These are phyloP conservation scores for Fusarium penzigii DNA, from an alignment of 2,329 filamentous ascomycete species.

Conservation along the genomic window DNA sequence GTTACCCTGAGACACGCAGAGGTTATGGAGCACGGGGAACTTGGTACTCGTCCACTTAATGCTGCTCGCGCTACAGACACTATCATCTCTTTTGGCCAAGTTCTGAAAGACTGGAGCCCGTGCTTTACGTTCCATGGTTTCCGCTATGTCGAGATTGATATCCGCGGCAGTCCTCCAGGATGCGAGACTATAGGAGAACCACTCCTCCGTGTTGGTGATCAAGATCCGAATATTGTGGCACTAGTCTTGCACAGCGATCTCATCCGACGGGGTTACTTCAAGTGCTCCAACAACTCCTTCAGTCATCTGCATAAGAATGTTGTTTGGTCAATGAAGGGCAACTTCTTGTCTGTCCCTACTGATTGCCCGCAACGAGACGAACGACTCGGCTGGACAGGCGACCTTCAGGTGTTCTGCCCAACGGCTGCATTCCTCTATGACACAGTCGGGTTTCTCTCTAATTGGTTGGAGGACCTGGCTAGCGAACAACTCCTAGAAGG, in stretches of 20 bases:
- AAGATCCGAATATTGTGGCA: slow-evolving; percentile 21
- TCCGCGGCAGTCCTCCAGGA: slow-evolving; percentile 4
- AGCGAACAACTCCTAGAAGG: slow-evolving; percentile 21
- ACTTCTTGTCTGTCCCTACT: slow-evolving; percentile 56
- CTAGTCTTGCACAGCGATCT: slow-evolving; percentile 53
- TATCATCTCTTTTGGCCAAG: slow-evolving; percentile 2
- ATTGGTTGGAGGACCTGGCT: slow-evolving; percentile 7
- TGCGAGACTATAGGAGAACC: too few species aligned
- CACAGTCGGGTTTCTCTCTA: slow-evolving; percentile 47
- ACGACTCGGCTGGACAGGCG: slow-evolving; percentile 51
- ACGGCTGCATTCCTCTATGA: slow-evolving; percentile 53
- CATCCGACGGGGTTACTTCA: slow-evolving; percentile 48
- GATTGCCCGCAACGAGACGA: slow-evolving; percentile 57
- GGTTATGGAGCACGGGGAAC: slow-evolving; percentile 9
- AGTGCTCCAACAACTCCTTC: slow-evolving; percentile 48
- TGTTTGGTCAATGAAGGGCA: slow-evolving; percentile 55
- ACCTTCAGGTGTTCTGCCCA: slow-evolving; percentile 48
- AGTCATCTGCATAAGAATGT: slow-evolving; percentile 55
- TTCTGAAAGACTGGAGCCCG: slow-evolving; percentile 1
- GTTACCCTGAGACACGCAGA: slow-evolving; percentile 2
- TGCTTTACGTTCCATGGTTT: slow-evolving; percentile 12
- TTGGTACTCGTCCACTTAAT: slow-evolving; percentile 1
- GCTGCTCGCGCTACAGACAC: slow-evolving; percentile 1
- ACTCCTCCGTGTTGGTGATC: too few species aligned
- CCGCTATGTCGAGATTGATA: slow-evolving; percentile 5